Evolutionary conservation across 129 eudicot species (phyloP).

Genomic region (Ambrosia artemisiifolia): DNA sequence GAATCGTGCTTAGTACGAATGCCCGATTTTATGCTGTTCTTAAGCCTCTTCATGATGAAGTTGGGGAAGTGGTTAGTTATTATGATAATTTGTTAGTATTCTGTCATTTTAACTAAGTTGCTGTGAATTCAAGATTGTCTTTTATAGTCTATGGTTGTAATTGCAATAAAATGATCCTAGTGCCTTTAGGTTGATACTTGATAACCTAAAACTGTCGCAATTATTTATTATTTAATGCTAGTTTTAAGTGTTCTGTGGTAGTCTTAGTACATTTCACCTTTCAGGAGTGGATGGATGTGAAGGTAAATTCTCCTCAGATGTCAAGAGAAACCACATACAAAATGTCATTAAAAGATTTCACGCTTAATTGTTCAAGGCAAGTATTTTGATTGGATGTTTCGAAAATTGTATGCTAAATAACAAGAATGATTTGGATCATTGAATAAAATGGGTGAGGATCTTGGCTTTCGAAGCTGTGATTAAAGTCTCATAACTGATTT

Average conservation of each 20-base stretch:
- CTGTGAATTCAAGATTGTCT: neutral
- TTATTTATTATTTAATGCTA: neutral
- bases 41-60: slow-evolving; percentile 50
- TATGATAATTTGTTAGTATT: neutral
- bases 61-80: slow-evolving; percentile 40
- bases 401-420: neutral
- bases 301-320: slow-evolving; percentile 86
- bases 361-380: slow-evolving; percentile 66
- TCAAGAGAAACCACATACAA: slow-evolving; percentile 80
- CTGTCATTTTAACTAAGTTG: neutral
- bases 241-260: neutral
- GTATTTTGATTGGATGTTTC: slow-evolving; percentile 7
- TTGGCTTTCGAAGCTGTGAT: neutral
- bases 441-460: no score
- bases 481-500: neutral
- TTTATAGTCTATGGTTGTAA: neutral
- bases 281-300: slow-evolving; percentile 82
- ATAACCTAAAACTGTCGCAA: neutral
- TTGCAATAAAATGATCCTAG: no score
- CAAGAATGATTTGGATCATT: no score
- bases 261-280: neutral
- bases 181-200: no score
- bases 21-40: slow-evolving; percentile 66
- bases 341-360: slow-evolving; percentile 62
- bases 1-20: slow-evolving; percentile 70